Evolutionary conservation across 768 basidiomycete species (phyloP), one percentile per base, ranked within the genome.

Genomic region (Termitomyces heimii): DNA sequence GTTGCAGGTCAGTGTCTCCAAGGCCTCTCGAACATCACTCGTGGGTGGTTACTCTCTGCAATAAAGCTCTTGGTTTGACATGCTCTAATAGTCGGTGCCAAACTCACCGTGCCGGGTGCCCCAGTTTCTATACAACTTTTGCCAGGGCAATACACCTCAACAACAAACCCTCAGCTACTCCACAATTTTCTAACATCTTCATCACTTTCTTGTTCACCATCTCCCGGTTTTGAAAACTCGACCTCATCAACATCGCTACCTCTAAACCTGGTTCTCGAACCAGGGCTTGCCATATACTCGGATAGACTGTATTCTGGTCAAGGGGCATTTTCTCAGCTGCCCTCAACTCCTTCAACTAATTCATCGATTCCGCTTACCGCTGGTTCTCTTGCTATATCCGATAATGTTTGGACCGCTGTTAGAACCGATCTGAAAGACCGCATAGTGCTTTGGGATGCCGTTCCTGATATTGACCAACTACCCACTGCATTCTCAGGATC

Each of bases 1-100:
- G 76, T 89, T 88, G 87, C 90, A 68, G 90, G 90, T 63, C 89
- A 93, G 87, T 92, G 91, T 76, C 73, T 92, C 56, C 80, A 91
- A 70, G 91, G 91, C 57, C 81, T 73, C 71, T 83, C 88, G 32
- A 92, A 92, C 66, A 81, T 78, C 24, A 86, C 88, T 65, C 73
- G 88, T 85, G 57, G 34, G 74, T 71, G 3, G n/a, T 6, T 4
- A 18, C 42, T 45, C 4, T 52, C 44, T 44, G 4, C 52, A 5
- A 26, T 10, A 46, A 56, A 14, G 42, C 42, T 28, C n/a, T 44
- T 2, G 51, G 51, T 35, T 13, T 46, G 6, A 45, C 28, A 18
- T 34, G 54, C 53, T 51, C 22, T 32, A 18, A 37, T 57, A 93
- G 91, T 93, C 60, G 91, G 91, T 60, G 82, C 81, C 60, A 83